Percentiles rank a stretch among this genome's conserved stretches.
phyloP scores from a whole-genome alignment of 2,329 filamentous ascomycete genomes.

The Fonsecaea nubica region DNA sequence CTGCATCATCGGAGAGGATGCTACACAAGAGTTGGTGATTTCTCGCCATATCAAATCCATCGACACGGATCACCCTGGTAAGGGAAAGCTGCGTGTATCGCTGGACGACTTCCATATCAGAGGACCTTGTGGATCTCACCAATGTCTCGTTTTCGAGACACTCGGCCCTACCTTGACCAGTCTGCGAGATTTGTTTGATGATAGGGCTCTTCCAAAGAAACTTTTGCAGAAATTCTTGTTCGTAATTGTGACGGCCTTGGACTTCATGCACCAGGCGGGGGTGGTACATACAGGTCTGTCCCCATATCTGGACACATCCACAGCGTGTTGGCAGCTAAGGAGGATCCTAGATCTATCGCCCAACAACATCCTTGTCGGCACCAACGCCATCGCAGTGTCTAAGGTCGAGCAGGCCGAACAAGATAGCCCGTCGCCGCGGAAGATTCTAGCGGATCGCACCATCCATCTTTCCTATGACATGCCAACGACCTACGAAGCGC shows the following conservation, averaged over 20 bases:
- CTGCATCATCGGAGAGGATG: conserved; percentile 18
- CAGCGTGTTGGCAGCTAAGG: not conserved
- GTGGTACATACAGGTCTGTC: conserved; percentile 41
- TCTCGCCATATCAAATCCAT: conserved; percentile 38
- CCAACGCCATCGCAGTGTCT: conserved; percentile 16
- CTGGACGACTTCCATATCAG: conserved; percentile 47
- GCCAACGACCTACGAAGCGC: conserved; percentile 28
- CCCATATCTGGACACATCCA: not conserved
- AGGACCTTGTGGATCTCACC: not conserved
- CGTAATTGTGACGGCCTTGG: conserved; percentile 39
- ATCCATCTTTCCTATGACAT: conserved; percentile 41
- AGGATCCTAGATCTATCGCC: conserved; percentile 43
- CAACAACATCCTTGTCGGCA: conserved; percentile 44
- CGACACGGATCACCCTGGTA: conserved; percentile 40
- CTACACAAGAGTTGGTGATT: conserved; percentile 38
- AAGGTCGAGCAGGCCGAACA: conserved; percentile 27
- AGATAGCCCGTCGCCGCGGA: conserved; percentile 38
- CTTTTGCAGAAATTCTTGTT: conserved; percentile 40
- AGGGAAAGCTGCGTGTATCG: conserved; percentile 45
- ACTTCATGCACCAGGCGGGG: conserved; percentile 44
- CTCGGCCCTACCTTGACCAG: not conserved
- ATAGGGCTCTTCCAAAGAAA: conserved; percentile 16
- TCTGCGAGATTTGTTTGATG: not conserved
- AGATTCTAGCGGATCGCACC: conserved; percentile 41
- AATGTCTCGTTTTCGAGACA: not conserved